phyloP scores from a whole-genome alignment of 148 eudicot genomes.

The Tetragonia tetragonoides region DNA sequence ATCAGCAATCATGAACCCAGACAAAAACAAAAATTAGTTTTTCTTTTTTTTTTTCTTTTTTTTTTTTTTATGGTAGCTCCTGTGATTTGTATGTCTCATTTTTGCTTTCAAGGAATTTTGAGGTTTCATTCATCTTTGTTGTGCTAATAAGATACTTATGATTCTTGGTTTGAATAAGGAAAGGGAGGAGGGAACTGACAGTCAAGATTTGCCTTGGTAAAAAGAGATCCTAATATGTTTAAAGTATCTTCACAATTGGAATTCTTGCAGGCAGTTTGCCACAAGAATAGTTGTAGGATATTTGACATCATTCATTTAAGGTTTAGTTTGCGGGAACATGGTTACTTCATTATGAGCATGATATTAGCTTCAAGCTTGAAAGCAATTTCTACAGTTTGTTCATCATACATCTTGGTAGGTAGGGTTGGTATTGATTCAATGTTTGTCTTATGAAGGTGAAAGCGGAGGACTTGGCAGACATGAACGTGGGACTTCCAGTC shows the following conservation, averaged over 20 bases:
- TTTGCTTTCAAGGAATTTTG: not conserved
- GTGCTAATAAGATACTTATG: too few species aligned
- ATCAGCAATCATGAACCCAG: not conserved
- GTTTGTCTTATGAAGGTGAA: slow-evolving; percentile 38
- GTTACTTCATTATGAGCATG: too few species aligned
- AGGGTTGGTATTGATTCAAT: not conserved
- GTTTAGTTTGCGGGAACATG: too few species aligned
- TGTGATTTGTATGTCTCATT: not conserved
- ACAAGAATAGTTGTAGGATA: not conserved
- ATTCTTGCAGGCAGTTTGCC: too few species aligned
- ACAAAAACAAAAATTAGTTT: not conserved
- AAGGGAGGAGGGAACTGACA: too few species aligned
- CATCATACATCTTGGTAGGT: not conserved
- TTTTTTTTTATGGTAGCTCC: not conserved
- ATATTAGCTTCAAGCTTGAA: too few species aligned
- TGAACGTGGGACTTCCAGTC: slow-evolving; percentile 78
- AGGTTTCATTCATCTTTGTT: too few species aligned
- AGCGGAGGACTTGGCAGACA: slow-evolving; percentile 69
- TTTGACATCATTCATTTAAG: not conserved
- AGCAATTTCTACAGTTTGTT: not conserved
- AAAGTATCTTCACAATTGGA: slow-evolving; percentile 5
- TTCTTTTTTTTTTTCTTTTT: not conserved
- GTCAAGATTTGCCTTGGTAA: too few species aligned
- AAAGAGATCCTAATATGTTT: not conserved
- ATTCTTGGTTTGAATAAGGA: too few species aligned